phyloP scores from a whole-genome alignment of 2,329 filamentous ascomycete species.

The Cercospora brassicicola region DNA sequence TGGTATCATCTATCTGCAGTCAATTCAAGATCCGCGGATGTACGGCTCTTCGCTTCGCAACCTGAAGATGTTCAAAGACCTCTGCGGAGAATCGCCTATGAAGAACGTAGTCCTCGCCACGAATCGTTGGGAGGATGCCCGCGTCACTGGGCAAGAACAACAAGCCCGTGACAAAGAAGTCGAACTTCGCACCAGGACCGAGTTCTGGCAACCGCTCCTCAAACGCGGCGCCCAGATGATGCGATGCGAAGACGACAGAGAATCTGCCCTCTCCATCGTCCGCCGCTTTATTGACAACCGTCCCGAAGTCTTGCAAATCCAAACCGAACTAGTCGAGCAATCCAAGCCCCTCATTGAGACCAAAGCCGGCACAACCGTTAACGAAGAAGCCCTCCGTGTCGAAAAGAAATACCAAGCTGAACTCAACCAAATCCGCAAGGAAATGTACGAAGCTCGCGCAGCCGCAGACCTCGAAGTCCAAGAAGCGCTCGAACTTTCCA shows the following conservation, averaged over 20 bases:
- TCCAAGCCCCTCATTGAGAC: background rate
- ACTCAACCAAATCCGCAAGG: background rate
- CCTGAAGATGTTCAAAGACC: conserved; percentile 48
- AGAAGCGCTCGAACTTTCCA: background rate
- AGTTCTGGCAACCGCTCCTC: background rate
- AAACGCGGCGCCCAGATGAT: background rate
- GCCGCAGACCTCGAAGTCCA: background rate
- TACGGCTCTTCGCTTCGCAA: conserved; percentile 44
- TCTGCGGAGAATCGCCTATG: conserved; percentile 46
- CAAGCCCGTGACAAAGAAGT: background rate
- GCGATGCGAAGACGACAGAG: background rate
- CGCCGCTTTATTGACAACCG: background rate
- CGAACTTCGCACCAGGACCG: background rate
- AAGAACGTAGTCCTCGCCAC: conserved; percentile 47
- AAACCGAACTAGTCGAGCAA: background rate
- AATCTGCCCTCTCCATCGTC: background rate
- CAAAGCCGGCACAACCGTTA: background rate
- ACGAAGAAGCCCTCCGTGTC: background rate
- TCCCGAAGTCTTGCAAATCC: background rate
- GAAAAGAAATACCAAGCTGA: background rate
- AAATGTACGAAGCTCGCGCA: background rate
- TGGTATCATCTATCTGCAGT: conserved; percentile 52
- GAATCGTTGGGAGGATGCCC: conserved; percentile 26
- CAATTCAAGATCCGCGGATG: conserved; percentile 48
- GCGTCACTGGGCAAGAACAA: background rate